phyloP scores from a whole-genome alignment of 2,329 filamentous ascomycete species.

The Colletotrichum sp. region DNA sequence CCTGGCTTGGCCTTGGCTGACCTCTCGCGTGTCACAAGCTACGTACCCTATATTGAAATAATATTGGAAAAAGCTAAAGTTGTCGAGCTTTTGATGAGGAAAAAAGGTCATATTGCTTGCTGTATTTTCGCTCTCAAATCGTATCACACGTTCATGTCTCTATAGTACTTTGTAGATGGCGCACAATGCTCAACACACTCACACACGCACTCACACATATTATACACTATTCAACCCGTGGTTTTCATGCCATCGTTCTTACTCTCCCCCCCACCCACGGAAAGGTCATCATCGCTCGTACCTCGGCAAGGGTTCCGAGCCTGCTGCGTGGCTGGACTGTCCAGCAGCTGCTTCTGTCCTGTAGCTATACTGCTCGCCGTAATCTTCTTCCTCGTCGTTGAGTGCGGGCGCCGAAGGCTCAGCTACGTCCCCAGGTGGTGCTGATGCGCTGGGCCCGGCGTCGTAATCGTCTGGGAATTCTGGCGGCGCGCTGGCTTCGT shows the following conservation, averaged over 20 bases:
- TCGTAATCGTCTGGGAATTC: constrained; percentile 61
- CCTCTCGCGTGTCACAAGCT: background rate
- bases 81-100: background rate
- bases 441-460: constrained; percentile 33
- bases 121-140: constrained; percentile 17
- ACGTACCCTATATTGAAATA: background rate
- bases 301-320: constrained; percentile 35
- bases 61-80: background rate
- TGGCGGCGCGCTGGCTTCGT: constrained; percentile 68
- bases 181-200: constrained; percentile 15
- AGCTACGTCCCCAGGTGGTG: constrained; percentile 27
- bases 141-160: constrained; percentile 8
- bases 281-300: constrained; percentile 38
- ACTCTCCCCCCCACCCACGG: background rate
- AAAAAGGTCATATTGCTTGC: background rate
- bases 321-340: constrained; percentile 1
- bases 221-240: constrained; percentile 16
- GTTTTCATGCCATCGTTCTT: background rate
- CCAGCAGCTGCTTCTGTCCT: constrained; percentile 5
- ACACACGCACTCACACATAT: background rate
- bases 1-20: background rate
- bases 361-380: constrained; percentile 38
- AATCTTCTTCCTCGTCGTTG: constrained; percentile 60
- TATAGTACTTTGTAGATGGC: constrained; percentile 17
- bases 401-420: constrained; percentile 64